Base-by-base conservation (phyloP, 495 filamentous ascomycete species). In the Talaromyces trachyspermus region DNA sequence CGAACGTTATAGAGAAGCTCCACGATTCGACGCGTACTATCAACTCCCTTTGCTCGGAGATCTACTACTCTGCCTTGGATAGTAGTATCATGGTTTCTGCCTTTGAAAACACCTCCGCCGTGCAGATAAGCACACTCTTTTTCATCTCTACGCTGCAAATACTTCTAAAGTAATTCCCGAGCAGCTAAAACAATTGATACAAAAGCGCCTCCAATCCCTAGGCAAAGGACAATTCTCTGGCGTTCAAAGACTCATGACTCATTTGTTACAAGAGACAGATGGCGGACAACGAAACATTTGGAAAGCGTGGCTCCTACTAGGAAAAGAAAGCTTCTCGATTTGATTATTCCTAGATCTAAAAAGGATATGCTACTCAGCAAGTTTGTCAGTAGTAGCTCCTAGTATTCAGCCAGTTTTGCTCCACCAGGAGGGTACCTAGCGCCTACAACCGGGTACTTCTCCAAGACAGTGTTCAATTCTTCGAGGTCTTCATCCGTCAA, bases 401-500 rank as follows among this genome's bases (percentile, higher is more conserved):
- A 47, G 23, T 47, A 47, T 15, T 47, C 44, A 23, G 27, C 23
- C 18, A 47, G 18, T 38, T 12, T 19, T 36, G n/a, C 3, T 35
- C 9, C 44, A 24, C 29, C 44, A 7, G 29, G 44, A 24, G 44
- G 44, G 20, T 36, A 47, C 25, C 44, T 35, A 19, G 18, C 30
- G 15, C 44, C 44, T 23, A 30, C 44, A 23, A 47, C 44, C 3
- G 44, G 44, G 23, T 23, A 47, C 20, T 26, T 35, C 12, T 47
- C 15, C 18, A 47, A 12, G 15, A 47, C 70, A 11, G 42, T 50
- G 39, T 77, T 65, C 33, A 83, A 73, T 52, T 69, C 59, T 15
- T 52, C 58, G 64, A 74, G 55, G 53, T 81, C 79, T 10, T 64
- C 68, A 12, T 68, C 62, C 5, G 61, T 65, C 23, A 81, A 49